phyloP scores from a whole-genome alignment of 306 rosid species.

The Gastrolobium bilobum region DNA sequence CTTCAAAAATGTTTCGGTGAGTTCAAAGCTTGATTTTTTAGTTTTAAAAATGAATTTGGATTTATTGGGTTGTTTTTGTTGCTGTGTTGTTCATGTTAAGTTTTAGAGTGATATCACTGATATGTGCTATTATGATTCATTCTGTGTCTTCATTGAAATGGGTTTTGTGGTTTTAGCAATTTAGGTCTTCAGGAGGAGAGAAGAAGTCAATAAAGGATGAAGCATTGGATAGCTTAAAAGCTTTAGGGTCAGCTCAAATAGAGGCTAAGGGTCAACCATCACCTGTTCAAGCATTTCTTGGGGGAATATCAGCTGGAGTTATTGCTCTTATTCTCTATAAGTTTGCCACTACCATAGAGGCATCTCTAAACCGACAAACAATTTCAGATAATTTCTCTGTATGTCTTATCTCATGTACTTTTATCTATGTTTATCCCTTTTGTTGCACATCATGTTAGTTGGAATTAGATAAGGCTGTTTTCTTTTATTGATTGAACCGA shows the following conservation, averaged over 20 bases:
- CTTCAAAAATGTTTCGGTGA: neutral
- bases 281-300: constrained; percentile 80
- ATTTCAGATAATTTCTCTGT: constrained; percentile 88
- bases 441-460: constrained; percentile 28
- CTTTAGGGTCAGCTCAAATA: constrained; percentile 68
- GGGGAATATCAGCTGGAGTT: constrained; percentile 85
- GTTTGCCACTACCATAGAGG: constrained; percentile 88
- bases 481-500: constrained; percentile 16
- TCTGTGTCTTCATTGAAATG: constrained; percentile 45
- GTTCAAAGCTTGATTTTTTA: constrained; percentile 7
- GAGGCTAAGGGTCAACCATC: constrained; percentile 74
- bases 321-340: constrained; percentile 85
- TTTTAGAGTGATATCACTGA: constrained; percentile 3
- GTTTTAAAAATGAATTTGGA: neutral
- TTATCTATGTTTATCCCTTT: constrained; percentile 26
- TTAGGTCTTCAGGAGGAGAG: constrained; percentile 88
- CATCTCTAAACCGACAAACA: constrained; percentile 79
- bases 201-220: constrained; percentile 83
- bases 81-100: constrained; percentile 27
- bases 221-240: constrained; percentile 83
- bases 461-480: constrained; percentile 19
- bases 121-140: neutral
- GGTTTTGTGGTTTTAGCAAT: constrained; percentile 70
- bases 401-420: constrained; percentile 48
- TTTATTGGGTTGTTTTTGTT: constrained; percentile 16